A percentile compares a stretch with the other conserved stretches of the same genome.
phyloP scores from a whole-genome alignment of 306 rosid genomes.

The Vicia faba region DNA sequence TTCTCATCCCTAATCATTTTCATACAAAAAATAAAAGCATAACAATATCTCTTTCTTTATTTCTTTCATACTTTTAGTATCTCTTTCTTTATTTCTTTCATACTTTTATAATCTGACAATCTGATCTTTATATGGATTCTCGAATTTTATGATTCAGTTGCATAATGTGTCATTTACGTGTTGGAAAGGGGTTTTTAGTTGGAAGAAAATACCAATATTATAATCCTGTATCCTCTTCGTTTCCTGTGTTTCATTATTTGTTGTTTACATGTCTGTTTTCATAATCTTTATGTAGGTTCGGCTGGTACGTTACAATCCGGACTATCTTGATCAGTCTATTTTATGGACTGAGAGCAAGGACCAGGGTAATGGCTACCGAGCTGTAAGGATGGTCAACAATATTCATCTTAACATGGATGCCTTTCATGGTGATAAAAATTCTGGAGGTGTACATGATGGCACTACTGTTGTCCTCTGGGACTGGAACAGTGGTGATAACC shows the following conservation, averaged over 20 bases:
- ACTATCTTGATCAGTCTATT: slow-evolving; percentile 69
- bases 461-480: slow-evolving; percentile 72
- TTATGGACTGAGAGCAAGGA: slow-evolving; percentile 83
- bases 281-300: slow-evolving; percentile 59
- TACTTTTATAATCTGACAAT: slow-evolving; percentile 1
- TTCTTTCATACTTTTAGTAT: neutral
- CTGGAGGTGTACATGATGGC: slow-evolving; percentile 89
- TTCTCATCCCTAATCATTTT: neutral
- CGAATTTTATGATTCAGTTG: too few relatives aligned
- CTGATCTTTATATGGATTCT: neutral
- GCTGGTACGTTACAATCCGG: slow-evolving; percentile 54
- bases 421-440: slow-evolving; percentile 69
- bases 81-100: slow-evolving; percentile 4
- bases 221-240: too few relatives aligned
- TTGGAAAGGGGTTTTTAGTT: too few relatives aligned
- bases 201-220: too few relatives aligned
- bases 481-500: slow-evolving; percentile 85
- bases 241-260: neutral
- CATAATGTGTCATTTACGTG: too few relatives aligned
- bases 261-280: slow-evolving; percentile 8
- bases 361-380: slow-evolving; percentile 60
- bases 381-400: slow-evolving; percentile 85
- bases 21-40: neutral
- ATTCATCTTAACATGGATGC: slow-evolving; percentile 76
- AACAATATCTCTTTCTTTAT: neutral